Conservation (phyloP, 2,329 filamentous ascomycete species). For the Colletotrichum sp. region DNA sequence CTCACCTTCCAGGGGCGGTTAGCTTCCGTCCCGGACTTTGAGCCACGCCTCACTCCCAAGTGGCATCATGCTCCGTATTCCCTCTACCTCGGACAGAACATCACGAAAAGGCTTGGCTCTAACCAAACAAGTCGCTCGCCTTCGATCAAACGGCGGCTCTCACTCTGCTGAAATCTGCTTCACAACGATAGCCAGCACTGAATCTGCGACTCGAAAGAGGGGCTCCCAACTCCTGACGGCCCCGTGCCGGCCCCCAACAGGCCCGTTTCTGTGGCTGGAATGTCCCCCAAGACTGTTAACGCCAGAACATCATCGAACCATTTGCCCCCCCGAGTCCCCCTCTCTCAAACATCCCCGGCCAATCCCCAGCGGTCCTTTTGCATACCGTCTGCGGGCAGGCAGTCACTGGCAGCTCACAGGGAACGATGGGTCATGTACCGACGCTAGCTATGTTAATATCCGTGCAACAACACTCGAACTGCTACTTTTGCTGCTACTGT, state of each 20-base stretch:
- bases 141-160: not conserved
- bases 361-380: not conserved
- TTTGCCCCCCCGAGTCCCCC: not conserved
- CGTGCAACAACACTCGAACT: not conserved
- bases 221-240: not conserved
- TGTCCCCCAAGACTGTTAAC: not conserved
- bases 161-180: not conserved
- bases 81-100: not conserved
- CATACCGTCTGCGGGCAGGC: not conserved
- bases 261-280: conserved; percentile 6
- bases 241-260: conserved; percentile 1
- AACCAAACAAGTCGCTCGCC: not conserved
- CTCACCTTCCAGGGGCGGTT: not conserved
- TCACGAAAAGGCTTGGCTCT: not conserved
- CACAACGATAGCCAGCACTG: not conserved
- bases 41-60: not conserved
- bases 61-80: not conserved
- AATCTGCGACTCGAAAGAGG: conserved; percentile 20
- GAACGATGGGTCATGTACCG: not conserved
- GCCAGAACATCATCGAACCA: conserved; percentile 7
- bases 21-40: not conserved
- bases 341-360: not conserved
- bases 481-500: not conserved
- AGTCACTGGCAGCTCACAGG: not conserved
- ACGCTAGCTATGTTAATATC: not conserved